Evolutionary conservation across 225 moss, liverwort and hornwort species (phyloP).

Genomic region (Lunularia cruciata): DNA sequence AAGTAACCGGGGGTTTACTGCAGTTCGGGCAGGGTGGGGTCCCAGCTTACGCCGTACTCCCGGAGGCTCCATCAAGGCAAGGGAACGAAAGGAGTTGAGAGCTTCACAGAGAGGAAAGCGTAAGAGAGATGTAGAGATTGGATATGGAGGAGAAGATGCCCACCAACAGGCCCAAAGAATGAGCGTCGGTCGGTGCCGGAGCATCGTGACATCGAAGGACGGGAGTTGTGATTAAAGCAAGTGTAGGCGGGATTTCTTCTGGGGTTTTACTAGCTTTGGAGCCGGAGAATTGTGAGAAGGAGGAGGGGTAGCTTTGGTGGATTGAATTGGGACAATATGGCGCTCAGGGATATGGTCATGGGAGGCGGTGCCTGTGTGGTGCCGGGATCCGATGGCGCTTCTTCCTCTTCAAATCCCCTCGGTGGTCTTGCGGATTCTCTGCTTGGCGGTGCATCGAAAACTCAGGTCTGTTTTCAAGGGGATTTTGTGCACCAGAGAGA

Average conservation of each 20-base stretch:
- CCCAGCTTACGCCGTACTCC: too few relatives aligned
- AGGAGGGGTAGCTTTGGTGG: neutral
- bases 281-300: neutral
- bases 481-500: neutral
- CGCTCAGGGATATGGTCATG: constrained; percentile 83
- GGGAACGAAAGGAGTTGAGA: too few relatives aligned
- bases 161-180: constrained; percentile 1
- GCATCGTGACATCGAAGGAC: neutral
- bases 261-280: neutral
- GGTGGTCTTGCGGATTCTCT: constrained; percentile 86
- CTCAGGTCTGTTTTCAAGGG: constrained; percentile 63
- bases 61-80: too few relatives aligned
- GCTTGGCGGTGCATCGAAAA: constrained; percentile 82
- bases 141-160: constrained; percentile 17
- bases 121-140: neutral
- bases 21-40: too few relatives aligned
- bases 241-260: neutral
- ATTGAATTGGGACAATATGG: constrained; percentile 44
- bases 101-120: neutral
- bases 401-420: constrained; percentile 80
- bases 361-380: constrained; percentile 87
- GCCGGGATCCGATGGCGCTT: constrained; percentile 80
- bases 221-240: neutral
- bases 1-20: too few relatives aligned
- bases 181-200: neutral